A percentile compares a stretch with the other conserved stretches of the same genome.
Evolutionary conservation across 2,329 filamentous ascomycete species (phyloP).

Genomic region (Botrytis byssoidea): DNA sequence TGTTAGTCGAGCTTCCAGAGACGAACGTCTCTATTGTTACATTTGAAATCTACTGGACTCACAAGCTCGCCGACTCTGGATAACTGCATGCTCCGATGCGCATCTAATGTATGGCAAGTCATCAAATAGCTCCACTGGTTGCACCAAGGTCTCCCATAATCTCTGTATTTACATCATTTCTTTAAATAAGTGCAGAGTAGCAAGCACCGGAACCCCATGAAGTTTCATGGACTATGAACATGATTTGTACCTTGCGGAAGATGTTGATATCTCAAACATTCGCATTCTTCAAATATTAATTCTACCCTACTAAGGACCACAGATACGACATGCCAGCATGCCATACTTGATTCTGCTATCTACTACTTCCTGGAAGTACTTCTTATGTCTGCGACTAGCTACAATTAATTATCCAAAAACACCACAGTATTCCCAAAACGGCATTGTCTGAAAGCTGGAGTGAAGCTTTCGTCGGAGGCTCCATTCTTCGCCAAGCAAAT

Average conservation of each 20-base stretch:
- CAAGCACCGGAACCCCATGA: background rate
- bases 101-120: background rate
- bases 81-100: background rate
- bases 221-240: background rate
- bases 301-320: background rate
- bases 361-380: background rate
- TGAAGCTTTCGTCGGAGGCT: background rate
- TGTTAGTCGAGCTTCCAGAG: background rate
- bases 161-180: background rate
- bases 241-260: background rate
- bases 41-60: background rate
- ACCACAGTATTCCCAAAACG: background rate
- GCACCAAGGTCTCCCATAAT: background rate
- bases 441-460: background rate
- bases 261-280: background rate
- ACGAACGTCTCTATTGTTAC: too few species aligned
- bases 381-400: background rate
- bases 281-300: background rate
- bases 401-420: background rate
- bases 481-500: background rate
- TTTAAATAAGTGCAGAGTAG: background rate
- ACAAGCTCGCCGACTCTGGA: background rate
- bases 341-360: background rate
- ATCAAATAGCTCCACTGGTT: background rate
- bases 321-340: background rate